Evolutionary conservation across 192 early-diverging fungal genomes (phyloP).

Genomic region (Backusella circina): DNA sequence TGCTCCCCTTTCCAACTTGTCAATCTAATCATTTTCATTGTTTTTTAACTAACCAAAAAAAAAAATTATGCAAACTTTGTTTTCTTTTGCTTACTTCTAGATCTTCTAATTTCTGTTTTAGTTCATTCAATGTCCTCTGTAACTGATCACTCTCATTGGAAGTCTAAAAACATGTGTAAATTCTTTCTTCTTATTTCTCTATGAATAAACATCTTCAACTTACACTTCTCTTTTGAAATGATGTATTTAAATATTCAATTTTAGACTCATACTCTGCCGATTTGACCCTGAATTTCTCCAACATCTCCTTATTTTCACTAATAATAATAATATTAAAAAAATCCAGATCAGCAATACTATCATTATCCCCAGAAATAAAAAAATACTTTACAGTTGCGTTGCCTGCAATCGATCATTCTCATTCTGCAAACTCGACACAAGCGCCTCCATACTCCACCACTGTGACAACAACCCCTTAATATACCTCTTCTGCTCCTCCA

Average conservation of each 20-base stretch:
- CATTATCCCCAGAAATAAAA: not conserved
- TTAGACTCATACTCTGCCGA: not conserved
- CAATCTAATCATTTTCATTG: constrained; percentile 6
- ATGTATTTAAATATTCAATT: not conserved
- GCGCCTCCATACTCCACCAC: constrained; percentile 28
- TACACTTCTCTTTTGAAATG: not conserved
- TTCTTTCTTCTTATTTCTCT: too few relatives aligned
- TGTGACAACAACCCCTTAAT: constrained; percentile 38
- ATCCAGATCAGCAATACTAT: not conserved
- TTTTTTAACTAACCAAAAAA: not conserved
- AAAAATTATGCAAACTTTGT: not conserved
- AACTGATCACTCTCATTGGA: constrained; percentile 4
- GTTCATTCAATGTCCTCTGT: not conserved
- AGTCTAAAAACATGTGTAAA: too few relatives aligned
- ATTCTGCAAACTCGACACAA: constrained; percentile 19
- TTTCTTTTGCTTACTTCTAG: not conserved
- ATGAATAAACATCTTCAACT: not conserved
- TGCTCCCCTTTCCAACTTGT: constrained; percentile 2
- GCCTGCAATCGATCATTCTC: constrained; percentile 14
- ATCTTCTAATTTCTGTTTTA: not conserved
- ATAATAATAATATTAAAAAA: not conserved
- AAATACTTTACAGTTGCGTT: not conserved
- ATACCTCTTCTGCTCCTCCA: constrained; percentile 40
- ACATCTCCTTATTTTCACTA: not conserved
- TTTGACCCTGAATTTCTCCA: not conserved